phyloP scores from a whole-genome alignment of 2,329 filamentous ascomycete genomes.

The Colletotrichum ledebouriae region DNA sequence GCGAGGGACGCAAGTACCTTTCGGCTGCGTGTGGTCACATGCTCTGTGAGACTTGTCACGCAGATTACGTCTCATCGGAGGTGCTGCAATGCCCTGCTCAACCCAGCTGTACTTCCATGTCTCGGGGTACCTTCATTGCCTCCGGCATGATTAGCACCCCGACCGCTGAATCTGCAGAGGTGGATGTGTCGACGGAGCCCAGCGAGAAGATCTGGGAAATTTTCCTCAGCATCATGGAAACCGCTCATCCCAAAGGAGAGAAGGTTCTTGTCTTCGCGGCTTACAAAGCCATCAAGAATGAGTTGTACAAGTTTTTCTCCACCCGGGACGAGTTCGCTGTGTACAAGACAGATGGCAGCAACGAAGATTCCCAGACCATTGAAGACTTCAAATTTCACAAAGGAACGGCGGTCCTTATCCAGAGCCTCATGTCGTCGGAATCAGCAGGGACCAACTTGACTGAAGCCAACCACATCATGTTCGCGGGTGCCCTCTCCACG shows the following conservation, averaged over 20 bases:
- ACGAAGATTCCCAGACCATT: constrained; percentile 37
- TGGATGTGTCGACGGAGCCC: background rate
- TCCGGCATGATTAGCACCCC: background rate
- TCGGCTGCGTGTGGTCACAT: constrained; percentile 34
- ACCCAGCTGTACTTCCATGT: background rate
- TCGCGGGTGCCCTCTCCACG: constrained; percentile 52
- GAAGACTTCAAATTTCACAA: constrained; percentile 48
- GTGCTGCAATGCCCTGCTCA: background rate
- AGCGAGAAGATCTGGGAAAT: constrained; percentile 45
- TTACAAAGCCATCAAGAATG: constrained; percentile 47
- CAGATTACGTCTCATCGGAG: background rate
- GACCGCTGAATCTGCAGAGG: background rate
- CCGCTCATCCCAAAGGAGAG: constrained; percentile 44
- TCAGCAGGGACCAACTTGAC: constrained; percentile 58
- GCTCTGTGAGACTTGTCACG: constrained; percentile 16
- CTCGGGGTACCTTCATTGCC: constrained; percentile 13
- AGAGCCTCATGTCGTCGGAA: constrained; percentile 54
- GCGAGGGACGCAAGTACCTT: background rate
- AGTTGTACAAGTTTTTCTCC: constrained; percentile 43
- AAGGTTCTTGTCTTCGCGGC: constrained; percentile 56
- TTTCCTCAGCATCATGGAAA: constrained; percentile 44
- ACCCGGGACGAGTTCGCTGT: constrained; percentile 40
- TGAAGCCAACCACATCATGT: constrained; percentile 58
- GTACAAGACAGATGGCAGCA: constrained; percentile 27
- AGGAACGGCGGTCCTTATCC: constrained; percentile 50